phyloP scores from a whole-genome alignment of 2,329 filamentous ascomycete species.

The Talaromyces sp. region DNA sequence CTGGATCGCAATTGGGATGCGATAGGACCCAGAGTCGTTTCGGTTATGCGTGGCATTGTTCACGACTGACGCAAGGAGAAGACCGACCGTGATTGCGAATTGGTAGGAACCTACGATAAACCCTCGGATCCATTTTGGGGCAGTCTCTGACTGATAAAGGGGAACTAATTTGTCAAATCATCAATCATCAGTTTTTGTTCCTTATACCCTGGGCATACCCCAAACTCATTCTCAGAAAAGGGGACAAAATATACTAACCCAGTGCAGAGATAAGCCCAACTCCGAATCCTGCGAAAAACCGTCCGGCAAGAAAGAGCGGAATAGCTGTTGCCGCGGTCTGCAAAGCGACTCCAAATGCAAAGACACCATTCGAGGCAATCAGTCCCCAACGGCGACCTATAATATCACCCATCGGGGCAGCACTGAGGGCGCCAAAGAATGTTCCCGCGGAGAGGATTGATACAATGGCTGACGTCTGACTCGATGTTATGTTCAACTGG shows the following conservation, averaged over 20 bases:
- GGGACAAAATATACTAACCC: constrained; percentile 38
- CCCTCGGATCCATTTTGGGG: constrained; percentile 73
- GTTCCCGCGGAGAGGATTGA: constrained; percentile 82
- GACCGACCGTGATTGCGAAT: constrained; percentile 67
- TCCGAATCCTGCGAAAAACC: constrained; percentile 60
- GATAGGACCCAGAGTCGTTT: constrained; percentile 59
- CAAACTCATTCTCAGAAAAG: not conserved
- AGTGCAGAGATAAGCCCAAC: constrained; percentile 55
- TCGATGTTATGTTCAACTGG: constrained; percentile 46
- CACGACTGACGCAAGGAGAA: constrained; percentile 51
- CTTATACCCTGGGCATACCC: constrained; percentile 30
- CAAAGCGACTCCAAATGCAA: constrained; percentile 65
- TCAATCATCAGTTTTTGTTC: not conserved
- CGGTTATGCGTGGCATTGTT: constrained; percentile 63
- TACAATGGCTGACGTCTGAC: constrained; percentile 67
- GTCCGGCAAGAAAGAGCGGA: constrained; percentile 50
- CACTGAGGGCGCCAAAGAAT: constrained; percentile 64
- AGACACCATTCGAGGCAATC: constrained; percentile 60
- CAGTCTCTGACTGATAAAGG: constrained; percentile 71
- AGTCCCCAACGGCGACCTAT: constrained; percentile 66
- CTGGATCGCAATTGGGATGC: constrained; percentile 71
- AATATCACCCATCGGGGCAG: constrained; percentile 65
- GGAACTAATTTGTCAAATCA: constrained; percentile 51
- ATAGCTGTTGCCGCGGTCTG: constrained; percentile 62
- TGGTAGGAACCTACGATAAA: constrained; percentile 72